Evolutionary conservation across 75 land plant genomes (phyloP).

Genomic region (Cryptomeria japonica): DNA sequence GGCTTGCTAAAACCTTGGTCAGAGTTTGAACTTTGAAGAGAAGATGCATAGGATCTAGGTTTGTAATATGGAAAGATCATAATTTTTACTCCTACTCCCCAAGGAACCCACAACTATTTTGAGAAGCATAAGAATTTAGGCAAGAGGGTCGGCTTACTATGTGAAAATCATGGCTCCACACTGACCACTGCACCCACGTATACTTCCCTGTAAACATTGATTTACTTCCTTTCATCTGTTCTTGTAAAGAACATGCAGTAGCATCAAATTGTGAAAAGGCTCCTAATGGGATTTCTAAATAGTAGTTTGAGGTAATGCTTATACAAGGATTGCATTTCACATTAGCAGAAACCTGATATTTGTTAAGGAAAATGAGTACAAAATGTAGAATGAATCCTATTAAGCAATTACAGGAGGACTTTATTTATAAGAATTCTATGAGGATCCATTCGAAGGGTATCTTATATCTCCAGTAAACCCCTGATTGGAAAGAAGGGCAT

Average conservation of each 20-base stretch:
- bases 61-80: not conserved
- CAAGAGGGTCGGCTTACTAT: not conserved
- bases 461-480: not conserved
- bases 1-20: not conserved
- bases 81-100: not conserved
- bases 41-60: not conserved
- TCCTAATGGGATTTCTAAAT: too few relatives aligned
- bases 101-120: not conserved
- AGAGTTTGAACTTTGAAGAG: too few relatives aligned
- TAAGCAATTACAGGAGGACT: not conserved
- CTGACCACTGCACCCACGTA: not conserved
- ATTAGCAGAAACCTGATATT: not conserved
- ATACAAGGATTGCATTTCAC: not conserved
- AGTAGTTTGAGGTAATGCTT: not conserved
- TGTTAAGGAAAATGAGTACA: not conserved
- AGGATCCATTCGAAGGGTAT: not conserved
- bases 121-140: not conserved
- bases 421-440: not conserved
- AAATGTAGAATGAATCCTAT: not conserved
- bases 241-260: not conserved
- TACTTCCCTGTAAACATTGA: not conserved
- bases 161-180: not conserved
- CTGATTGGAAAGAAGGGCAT: not conserved
- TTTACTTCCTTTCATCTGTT: not conserved
- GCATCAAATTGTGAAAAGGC: not conserved